phyloP scores from a whole-genome alignment of 306 rosid species.

The Vigna trinervia region DNA sequence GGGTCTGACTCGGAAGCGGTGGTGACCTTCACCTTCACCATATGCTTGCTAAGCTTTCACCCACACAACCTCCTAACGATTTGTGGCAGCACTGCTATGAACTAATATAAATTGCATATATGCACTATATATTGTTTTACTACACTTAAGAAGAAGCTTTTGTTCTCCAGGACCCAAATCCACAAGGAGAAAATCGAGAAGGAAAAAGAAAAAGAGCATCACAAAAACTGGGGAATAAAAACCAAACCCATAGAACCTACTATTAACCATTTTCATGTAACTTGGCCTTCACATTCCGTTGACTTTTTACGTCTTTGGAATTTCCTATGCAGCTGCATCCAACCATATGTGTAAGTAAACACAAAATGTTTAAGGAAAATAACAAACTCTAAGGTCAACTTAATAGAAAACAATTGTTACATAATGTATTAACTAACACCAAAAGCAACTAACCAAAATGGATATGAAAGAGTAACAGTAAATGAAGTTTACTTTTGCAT shows the following conservation, averaged over 20 bases:
- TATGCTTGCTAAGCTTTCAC: too few species aligned
- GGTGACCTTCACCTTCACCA: too few species aligned
- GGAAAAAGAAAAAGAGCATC: constrained; percentile 17
- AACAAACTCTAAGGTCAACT: constrained; percentile 28
- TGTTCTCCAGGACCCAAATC: constrained; percentile 52
- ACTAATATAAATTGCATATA: constrained; percentile 57
- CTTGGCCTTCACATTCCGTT: constrained; percentile 55
- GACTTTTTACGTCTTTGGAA: constrained; percentile 57
- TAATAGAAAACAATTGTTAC: constrained; percentile 10
- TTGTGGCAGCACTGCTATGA: constrained; percentile 35
- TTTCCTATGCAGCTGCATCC: constrained; percentile 60
- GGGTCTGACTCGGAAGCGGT: too few species aligned
- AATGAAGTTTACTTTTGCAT: background rate
- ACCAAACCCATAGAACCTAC: constrained; percentile 51
- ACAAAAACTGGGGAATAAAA: constrained; percentile 44
- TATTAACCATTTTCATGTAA: constrained; percentile 46
- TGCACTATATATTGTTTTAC: constrained; percentile 54
- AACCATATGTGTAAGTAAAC: constrained; percentile 13
- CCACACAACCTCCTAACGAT: too few species aligned
- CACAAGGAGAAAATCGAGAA: constrained; percentile 46
- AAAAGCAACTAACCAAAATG: constrained; percentile 9
- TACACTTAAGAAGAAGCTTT: constrained; percentile 36
- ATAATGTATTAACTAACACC: constrained; percentile 22
- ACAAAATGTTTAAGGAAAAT: background rate
- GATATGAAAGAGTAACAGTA: background rate